These are phyloP conservation scores for Leccinum pachyderme DNA, from an alignment of 1,284 basidiomycete species.

Conservation along the genomic window DNA sequence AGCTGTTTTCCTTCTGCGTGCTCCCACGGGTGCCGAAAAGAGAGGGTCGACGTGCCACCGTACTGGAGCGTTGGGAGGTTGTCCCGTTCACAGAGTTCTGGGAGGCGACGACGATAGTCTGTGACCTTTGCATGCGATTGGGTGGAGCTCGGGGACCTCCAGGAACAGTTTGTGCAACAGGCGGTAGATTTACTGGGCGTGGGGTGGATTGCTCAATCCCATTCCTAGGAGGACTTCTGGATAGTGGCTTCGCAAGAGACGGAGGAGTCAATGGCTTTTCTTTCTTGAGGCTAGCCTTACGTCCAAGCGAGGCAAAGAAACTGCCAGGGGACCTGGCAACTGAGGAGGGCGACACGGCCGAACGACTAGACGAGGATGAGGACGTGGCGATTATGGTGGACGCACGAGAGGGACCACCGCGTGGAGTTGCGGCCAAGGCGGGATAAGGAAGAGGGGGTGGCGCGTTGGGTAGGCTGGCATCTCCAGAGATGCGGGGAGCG, in stretches of 20 bases:
- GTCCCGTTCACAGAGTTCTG: slow-evolving; percentile 36
- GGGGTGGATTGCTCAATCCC: slow-evolving; percentile 31
- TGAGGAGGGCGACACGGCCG: slow-evolving; percentile 32
- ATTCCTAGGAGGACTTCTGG: slow-evolving; percentile 42
- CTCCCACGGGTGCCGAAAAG: slow-evolving; percentile 37
- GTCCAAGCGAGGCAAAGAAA: slow-evolving; percentile 74
- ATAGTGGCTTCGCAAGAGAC: slow-evolving; percentile 39
- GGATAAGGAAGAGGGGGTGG: slow-evolving; percentile 79
- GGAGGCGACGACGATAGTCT: slow-evolving; percentile 56
- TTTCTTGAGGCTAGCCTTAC: slow-evolving; percentile 60
- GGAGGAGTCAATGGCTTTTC: slow-evolving; percentile 32
- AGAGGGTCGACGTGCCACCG: slow-evolving; percentile 51
- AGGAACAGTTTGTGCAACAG: slow-evolving; percentile 52
- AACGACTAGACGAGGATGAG: slow-evolving; percentile 34
- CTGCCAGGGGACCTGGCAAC: slow-evolving; percentile 45
- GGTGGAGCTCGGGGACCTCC: slow-evolving; percentile 77
- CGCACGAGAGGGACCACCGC: slow-evolving; percentile 28
- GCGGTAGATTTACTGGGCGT: slow-evolving; percentile 39
- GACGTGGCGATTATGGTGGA: slow-evolving; percentile 35
- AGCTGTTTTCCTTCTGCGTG: slow-evolving; percentile 4
- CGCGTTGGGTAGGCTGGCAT: slow-evolving; percentile 48
- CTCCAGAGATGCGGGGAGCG: slow-evolving; percentile 42
- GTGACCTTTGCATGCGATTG: slow-evolving; percentile 57
- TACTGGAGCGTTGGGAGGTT: slow-evolving; percentile 40
- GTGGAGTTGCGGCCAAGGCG: slow-evolving; percentile 43